These are phyloP conservation scores for Podaxis rugospora DNA, from an alignment of 768 basidiomycete genomes.

Conservation along the genomic window DNA sequence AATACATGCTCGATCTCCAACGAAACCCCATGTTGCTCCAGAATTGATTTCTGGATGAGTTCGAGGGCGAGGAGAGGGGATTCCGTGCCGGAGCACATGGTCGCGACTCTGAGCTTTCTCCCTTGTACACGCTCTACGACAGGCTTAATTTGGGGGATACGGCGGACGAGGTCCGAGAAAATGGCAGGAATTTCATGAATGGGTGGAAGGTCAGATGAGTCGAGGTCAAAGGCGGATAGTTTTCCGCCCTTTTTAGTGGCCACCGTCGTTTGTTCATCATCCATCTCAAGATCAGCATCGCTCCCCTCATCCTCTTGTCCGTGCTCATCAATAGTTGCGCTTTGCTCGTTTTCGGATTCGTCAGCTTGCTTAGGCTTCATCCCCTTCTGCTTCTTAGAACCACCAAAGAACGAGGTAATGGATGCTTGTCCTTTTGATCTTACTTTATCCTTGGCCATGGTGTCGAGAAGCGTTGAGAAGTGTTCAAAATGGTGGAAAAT, in stretches of 20 bases:
- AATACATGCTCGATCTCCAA: slow-evolving; percentile 88
- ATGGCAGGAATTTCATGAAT: slow-evolving; percentile 68
- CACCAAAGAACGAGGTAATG: slow-evolving; percentile 51
- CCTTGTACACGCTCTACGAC: slow-evolving; percentile 68
- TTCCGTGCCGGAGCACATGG: slow-evolving; percentile 98
- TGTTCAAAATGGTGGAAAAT: slow-evolving; percentile 15
- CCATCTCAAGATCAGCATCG: slow-evolving; percentile 30
- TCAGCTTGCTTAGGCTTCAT: slow-evolving; percentile 19
- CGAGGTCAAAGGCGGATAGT: slow-evolving; percentile 35
- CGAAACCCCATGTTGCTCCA: slow-evolving; percentile 57
- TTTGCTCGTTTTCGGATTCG: slow-evolving; percentile 21
- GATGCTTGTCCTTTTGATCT: slow-evolving; percentile 45
- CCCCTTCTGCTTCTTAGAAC: slow-evolving; percentile 25
- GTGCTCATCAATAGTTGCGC: slow-evolving; percentile 21
- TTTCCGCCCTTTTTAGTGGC: slow-evolving; percentile 31
- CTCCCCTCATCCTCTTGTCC: slow-evolving; percentile 23
- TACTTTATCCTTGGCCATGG: slow-evolving; percentile 48
- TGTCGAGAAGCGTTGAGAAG: slow-evolving; percentile 10
- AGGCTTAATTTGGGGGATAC: slow-evolving; percentile 58
- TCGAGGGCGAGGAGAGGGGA: slow-evolving; percentile 89
- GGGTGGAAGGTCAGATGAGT: slow-evolving; percentile 70
- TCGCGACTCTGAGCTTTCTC: slow-evolving; percentile 86
- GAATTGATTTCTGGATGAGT: slow-evolving; percentile 72
- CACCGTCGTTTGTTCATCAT: slow-evolving; percentile 20
- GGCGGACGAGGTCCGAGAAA: slow-evolving; percentile 69